These are phyloP conservation scores for Inonotus obliquus DNA, from an alignment of 1,284 basidiomycete species.

Conservation along the genomic window DNA sequence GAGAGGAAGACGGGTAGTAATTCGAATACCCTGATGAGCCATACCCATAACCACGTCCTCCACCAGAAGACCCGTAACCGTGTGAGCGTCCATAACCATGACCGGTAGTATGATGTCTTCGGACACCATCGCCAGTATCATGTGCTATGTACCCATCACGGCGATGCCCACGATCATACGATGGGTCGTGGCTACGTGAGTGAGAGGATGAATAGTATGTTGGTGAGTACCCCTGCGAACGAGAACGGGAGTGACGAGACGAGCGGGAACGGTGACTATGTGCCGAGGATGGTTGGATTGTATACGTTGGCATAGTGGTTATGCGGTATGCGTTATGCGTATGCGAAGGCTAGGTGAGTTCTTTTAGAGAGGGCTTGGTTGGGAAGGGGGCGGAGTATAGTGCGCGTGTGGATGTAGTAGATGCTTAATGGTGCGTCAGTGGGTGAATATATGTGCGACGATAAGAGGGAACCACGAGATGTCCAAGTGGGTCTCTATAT, in stretches of 20 bases:
- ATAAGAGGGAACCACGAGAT: background rate
- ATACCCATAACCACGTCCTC: background rate
- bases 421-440: no score
- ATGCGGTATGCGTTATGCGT: no score
- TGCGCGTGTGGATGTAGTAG: no score
- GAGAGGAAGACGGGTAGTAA: conserved; percentile 9
- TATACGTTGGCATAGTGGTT: conserved; percentile 10
- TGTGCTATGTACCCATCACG: background rate
- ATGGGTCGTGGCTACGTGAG: conserved; percentile 2
- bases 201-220: conserved; percentile 4
- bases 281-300: conserved; percentile 8
- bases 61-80: no score
- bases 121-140: background rate
- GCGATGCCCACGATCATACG: background rate
- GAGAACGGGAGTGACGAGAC: conserved; percentile 5
- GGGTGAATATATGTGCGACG: background rate
- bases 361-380: no score
- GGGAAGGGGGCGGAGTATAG: no score
- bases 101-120: conserved; percentile 3
- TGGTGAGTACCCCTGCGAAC: conserved; percentile 5
- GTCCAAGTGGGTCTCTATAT: conserved; percentile 2
- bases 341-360: no score
- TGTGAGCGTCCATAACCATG: background rate
- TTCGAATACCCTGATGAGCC: conserved; percentile 1
- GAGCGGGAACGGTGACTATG: conserved; percentile 6